Percentiles rank a stretch among this genome's conserved stretches.
phyloP scores from a whole-genome alignment of 1,284 basidiomycete genomes.

The Ceratobasidium theobromae region DNA sequence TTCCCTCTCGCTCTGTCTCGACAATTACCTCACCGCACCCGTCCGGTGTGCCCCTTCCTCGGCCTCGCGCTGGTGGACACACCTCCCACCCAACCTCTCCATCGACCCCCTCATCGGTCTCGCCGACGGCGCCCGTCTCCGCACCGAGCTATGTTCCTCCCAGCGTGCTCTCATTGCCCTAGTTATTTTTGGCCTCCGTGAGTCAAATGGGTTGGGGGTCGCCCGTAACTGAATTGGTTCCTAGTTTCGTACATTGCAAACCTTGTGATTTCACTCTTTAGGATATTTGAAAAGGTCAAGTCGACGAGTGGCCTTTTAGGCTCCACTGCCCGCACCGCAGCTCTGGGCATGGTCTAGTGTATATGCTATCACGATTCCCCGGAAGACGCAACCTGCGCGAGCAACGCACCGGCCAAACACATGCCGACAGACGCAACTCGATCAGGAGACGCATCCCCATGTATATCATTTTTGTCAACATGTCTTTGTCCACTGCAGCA shows the following conservation, averaged over 20 bases:
- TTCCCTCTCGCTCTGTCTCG: constrained; percentile 82
- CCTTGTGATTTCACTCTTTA: constrained; percentile 79
- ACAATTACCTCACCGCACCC: constrained; percentile 87
- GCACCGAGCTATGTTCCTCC: constrained; percentile 36
- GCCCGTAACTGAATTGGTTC: constrained; percentile 71
- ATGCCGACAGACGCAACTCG: neutral
- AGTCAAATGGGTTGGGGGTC: constrained; percentile 45
- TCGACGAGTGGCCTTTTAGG: constrained; percentile 38
- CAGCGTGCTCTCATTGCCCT: constrained; percentile 35
- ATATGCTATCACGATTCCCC: neutral
- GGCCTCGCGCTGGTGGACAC: constrained; percentile 70
- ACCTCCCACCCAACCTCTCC: constrained; percentile 51
- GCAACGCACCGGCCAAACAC: neutral
- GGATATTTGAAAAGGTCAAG: constrained; percentile 87
- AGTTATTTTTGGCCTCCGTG: constrained; percentile 20
- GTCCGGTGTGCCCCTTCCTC: constrained; percentile 69
- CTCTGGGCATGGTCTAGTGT: constrained; percentile 1
- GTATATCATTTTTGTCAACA: too few species aligned
- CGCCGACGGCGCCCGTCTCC: constrained; percentile 11
- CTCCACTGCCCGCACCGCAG: neutral
- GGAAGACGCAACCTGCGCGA: neutral
- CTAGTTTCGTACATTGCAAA: constrained; percentile 76
- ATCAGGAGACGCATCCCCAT: too few species aligned
- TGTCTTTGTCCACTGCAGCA: too few species aligned
- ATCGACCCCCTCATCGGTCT: constrained; percentile 41